Percentiles rank a stretch among this genome's conserved stretches.
Conservation (phyloP, 1,284 basidiomycete genomes). For the Ceratorhiza oryzae-sativae region DNA sequence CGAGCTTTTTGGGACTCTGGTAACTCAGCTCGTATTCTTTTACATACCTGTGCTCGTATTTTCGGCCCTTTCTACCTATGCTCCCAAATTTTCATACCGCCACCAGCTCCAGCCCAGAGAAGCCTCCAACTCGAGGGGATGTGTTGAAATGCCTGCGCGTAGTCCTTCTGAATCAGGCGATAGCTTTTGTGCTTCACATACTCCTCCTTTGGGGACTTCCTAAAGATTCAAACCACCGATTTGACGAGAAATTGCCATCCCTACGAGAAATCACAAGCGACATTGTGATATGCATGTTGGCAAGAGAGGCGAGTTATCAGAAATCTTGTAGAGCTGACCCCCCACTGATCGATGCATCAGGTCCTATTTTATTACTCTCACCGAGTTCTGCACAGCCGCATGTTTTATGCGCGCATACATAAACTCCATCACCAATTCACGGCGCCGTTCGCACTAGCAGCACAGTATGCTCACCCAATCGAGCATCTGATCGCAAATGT, state of each 20-base stretch:
- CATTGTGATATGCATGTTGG: conserved; percentile 15
- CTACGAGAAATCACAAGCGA: not conserved
- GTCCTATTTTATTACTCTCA: conserved; percentile 42
- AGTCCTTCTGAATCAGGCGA: conserved; percentile 12
- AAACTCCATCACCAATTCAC: conserved; percentile 44
- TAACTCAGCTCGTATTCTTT: conserved; percentile 20
- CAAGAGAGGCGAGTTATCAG: conserved; percentile 6
- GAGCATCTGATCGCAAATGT: conserved; percentile 43
- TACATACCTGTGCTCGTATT: conserved; percentile 21
- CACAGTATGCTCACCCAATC: conserved; percentile 44
- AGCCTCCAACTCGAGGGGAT: conserved; percentile 6
- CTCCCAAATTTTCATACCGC: conserved; percentile 20
- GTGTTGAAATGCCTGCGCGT: conserved; percentile 19
- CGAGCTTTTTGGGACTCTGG: conserved; percentile 19
- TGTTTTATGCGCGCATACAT: conserved; percentile 41
- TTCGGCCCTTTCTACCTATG: conserved; percentile 9
- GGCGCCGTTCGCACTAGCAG: conserved; percentile 41
- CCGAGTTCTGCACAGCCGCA: conserved; percentile 38
- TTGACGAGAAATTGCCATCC: conserved; percentile 29
- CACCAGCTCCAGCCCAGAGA: conserved; percentile 35
- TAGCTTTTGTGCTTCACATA: conserved; percentile 5
- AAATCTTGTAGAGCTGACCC: not conserved
- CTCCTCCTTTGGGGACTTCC: not conserved
- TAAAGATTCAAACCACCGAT: not conserved
- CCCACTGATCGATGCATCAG: not conserved